These are phyloP conservation scores for Nannochloropsis limnetica DNA, from an alignment of 352 stramenopile genomes.

Conservation along the genomic window DNA sequence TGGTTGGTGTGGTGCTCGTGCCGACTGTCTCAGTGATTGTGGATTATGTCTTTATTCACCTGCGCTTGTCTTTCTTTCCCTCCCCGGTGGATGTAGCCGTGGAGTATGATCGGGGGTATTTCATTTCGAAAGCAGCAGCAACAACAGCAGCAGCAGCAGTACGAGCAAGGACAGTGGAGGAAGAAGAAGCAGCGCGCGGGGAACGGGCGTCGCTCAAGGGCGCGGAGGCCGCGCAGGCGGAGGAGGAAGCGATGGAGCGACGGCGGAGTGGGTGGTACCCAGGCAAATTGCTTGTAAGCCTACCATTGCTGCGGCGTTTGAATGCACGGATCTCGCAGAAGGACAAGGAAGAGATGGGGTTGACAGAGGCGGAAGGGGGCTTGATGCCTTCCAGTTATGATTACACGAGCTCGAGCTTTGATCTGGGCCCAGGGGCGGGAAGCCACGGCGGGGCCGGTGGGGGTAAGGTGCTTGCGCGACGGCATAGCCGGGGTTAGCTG, in stretches of 20 bases:
- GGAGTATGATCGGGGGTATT: constrained; percentile 42
- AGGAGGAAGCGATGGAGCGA: background rate
- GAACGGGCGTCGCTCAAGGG: background rate
- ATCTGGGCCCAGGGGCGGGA: constrained; percentile 12
- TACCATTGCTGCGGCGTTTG: background rate
- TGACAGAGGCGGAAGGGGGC: background rate
- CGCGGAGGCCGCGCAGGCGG: background rate
- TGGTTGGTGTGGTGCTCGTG: constrained; percentile 33
- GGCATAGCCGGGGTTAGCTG: background rate
- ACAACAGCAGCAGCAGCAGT: background rate
- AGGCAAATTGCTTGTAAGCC: constrained; percentile 16
- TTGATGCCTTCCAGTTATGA: constrained; percentile 15
- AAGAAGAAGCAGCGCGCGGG: constrained; percentile 25
- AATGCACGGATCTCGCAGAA: constrained; percentile 15
- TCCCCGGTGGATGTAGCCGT: constrained; percentile 35
- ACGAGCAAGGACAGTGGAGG: background rate
- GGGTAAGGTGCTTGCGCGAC: background rate
- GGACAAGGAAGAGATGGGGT: constrained; percentile 36
- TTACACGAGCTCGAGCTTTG: constrained; percentile 32
- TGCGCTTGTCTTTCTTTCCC: constrained; percentile 36
- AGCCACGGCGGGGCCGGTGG: background rate
- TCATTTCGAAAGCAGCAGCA: background rate
- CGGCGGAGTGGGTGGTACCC: constrained; percentile 26
- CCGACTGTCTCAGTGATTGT: constrained; percentile 1
- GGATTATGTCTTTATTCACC: constrained; percentile 1